These are phyloP conservation scores for Cadophora gregata DNA, from an alignment of 2,329 filamentous ascomycete genomes.

Conservation along the genomic window DNA sequence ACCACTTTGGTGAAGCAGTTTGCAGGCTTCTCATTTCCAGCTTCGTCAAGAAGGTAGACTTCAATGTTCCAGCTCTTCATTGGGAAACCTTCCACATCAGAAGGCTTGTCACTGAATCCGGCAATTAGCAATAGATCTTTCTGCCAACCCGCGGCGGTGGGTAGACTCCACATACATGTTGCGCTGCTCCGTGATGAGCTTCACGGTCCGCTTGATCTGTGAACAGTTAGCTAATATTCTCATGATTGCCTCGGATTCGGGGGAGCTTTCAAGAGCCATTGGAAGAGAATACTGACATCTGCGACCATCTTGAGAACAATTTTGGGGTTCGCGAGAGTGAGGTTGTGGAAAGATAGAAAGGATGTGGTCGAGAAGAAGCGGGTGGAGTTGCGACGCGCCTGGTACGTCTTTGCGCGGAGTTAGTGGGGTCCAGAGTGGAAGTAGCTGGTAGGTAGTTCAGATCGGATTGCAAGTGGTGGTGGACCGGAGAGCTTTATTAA, in stretches of 20 bases:
- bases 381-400: constrained; percentile 6
- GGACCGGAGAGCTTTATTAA: neutral
- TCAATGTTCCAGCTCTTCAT: constrained; percentile 93
- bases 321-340: constrained; percentile 14
- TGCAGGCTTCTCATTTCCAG: constrained; percentile 82
- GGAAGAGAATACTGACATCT: constrained; percentile 37
- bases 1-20: constrained; percentile 89
- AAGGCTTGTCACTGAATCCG: constrained; percentile 71
- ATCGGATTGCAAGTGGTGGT: neutral
- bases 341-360: constrained; percentile 8
- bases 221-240: constrained; percentile 25
- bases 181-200: constrained; percentile 90
- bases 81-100: constrained; percentile 84
- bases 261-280: neutral
- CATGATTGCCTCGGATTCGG: neutral
- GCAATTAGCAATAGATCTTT: neutral
- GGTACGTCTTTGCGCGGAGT: constrained; percentile 2
- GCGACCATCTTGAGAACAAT: constrained; percentile 41
- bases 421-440: constrained; percentile 13
- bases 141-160: neutral
- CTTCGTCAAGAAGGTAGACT: constrained; percentile 82
- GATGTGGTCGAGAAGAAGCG: neutral
- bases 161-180: constrained; percentile 54
- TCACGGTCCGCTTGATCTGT: constrained; percentile 82
- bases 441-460: too few species aligned